A percentile compares a stretch with the other conserved stretches of the same genome.
phyloP scores from a whole-genome alignment of 768 basidiomycete species.

The Cyclocybe aegerita region DNA sequence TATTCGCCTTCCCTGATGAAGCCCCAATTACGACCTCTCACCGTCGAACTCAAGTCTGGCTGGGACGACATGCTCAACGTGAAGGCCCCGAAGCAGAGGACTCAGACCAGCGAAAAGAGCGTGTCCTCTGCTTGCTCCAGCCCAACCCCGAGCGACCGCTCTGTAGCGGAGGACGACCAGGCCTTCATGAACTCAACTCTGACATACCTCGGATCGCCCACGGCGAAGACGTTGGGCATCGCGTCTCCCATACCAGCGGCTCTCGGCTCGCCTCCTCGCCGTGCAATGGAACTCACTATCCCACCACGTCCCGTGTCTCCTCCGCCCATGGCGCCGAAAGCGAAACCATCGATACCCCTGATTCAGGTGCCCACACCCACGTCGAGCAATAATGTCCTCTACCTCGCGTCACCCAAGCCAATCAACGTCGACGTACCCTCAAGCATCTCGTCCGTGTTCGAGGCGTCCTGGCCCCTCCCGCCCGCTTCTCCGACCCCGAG shows the following conservation, averaged over 20 bases:
- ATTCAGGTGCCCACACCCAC: slow-evolving; percentile 9
- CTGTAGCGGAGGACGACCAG: slow-evolving; percentile 30
- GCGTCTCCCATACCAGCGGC: slow-evolving; percentile 21
- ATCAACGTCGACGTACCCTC: slow-evolving; percentile 34
- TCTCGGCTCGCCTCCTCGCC: slow-evolving; percentile 9
- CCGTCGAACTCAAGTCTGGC: slow-evolving; percentile 42
- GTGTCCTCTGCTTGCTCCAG: slow-evolving; percentile 19
- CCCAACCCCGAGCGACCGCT: slow-evolving; percentile 23
- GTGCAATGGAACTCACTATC: slow-evolving; percentile 3
- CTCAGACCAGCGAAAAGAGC: slow-evolving; percentile 13
- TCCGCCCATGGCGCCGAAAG: slow-evolving; percentile 3
- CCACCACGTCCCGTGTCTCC: slow-evolving; percentile 12
- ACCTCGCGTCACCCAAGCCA: too few relatives aligned
- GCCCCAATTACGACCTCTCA: slow-evolving; percentile 22
- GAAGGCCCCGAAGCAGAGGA: slow-evolving; percentile 17
- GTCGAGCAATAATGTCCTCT: too few relatives aligned
- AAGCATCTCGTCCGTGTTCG: slow-evolving; percentile 36
- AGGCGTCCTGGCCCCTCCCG: slow-evolving; percentile 39
- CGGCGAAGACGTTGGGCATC: slow-evolving; percentile 41
- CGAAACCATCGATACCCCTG: slow-evolving; percentile 1
- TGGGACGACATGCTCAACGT: slow-evolving; percentile 49
- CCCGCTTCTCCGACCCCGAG: slow-evolving; percentile 24
- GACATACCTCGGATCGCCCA: slow-evolving; percentile 44
- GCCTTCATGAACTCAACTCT: slow-evolving; percentile 43
- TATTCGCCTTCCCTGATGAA: slow-evolving; percentile 19